A percentile compares a stretch with the other conserved stretches of the same genome.
Conservation (phyloP, 106 monocot species). For the Chionographis japonica region DNA sequence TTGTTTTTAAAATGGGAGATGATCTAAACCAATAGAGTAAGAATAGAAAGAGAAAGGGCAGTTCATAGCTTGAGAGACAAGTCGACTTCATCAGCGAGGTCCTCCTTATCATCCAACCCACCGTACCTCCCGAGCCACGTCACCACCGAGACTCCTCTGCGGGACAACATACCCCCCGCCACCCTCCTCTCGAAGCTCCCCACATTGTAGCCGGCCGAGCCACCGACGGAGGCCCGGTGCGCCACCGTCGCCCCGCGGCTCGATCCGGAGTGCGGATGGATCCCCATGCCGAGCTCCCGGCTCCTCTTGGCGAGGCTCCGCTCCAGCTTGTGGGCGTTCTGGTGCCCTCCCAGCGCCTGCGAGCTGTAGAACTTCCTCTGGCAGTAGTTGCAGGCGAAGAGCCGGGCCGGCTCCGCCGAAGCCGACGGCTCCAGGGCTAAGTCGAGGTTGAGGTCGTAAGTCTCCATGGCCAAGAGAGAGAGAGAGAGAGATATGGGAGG, state of each 20-base stretch:
- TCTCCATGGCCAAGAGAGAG: not conserved
- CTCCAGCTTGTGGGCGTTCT: conserved; percentile 66
- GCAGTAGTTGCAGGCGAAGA: conserved; percentile 58
- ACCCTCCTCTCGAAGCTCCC: not conserved
- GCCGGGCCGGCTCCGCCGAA: conserved; percentile 7
- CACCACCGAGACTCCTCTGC: not conserved
- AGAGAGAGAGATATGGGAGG: not conserved
- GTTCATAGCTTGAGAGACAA: conserved; percentile 39
- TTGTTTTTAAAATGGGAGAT: not conserved
- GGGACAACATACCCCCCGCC: not conserved
- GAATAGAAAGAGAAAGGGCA: not conserved
- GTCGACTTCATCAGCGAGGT: conserved; percentile 25
- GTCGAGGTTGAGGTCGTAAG: conserved; percentile 35
- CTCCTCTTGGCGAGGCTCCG: conserved; percentile 48
- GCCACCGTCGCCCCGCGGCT: not conserved
- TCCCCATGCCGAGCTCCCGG: conserved; percentile 11
- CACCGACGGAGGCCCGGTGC: too few relatives aligned
- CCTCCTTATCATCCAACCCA: conserved; percentile 12
- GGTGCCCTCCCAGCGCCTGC: conserved; percentile 55
- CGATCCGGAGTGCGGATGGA: not conserved
- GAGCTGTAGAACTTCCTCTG: conserved; percentile 46
- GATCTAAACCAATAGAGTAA: not conserved
- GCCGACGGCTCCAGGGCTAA: conserved; percentile 26
- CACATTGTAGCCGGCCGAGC: too few relatives aligned
- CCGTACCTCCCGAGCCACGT: not conserved